These are phyloP conservation scores for Endocarpon pusillum DNA, from an alignment of 495 filamentous ascomycete genomes.

Conservation along the genomic window DNA sequence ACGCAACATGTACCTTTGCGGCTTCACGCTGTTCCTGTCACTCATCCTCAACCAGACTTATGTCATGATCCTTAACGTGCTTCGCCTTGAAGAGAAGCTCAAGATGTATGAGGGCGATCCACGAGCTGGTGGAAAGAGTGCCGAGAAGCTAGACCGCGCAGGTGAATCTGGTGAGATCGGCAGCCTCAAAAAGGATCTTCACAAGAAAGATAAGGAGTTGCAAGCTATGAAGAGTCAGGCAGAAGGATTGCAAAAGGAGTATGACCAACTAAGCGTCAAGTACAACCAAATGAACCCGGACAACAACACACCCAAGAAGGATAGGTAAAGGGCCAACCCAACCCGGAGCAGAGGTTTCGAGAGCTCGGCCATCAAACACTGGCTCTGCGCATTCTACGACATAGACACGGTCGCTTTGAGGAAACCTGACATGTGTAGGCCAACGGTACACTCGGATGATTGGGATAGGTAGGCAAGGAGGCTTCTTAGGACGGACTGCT, in stretches of 20 bases:
- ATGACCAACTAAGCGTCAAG: constrained; percentile 47
- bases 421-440: too few relatives aligned
- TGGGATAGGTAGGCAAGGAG: too few relatives aligned
- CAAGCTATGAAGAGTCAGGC: constrained; percentile 75
- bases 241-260: constrained; percentile 60
- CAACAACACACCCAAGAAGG: constrained; percentile 45
- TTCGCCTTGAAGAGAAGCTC: constrained; percentile 84
- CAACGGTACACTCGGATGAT: too few relatives aligned
- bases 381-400: too few relatives aligned
- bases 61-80: constrained; percentile 85
- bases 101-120: constrained; percentile 72
- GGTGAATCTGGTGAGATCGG: constrained; percentile 62
- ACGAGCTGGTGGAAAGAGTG: constrained; percentile 53
- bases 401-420: too few relatives aligned
- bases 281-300: constrained; percentile 49
- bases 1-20: constrained; percentile 99
- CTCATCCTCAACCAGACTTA: constrained; percentile 98
- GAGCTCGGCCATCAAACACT: too few relatives aligned
- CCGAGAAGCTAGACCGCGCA: constrained; percentile 41
- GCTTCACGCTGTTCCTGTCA: constrained; percentile 96
- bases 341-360: too few relatives aligned
- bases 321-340: constrained; percentile 36
- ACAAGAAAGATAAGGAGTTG: constrained; percentile 54
- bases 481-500: too few relatives aligned
- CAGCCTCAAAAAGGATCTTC: constrained; percentile 52